phyloP scores from a whole-genome alignment of 2,329 filamentous ascomycete genomes.

The Aspergillus sp. region DNA sequence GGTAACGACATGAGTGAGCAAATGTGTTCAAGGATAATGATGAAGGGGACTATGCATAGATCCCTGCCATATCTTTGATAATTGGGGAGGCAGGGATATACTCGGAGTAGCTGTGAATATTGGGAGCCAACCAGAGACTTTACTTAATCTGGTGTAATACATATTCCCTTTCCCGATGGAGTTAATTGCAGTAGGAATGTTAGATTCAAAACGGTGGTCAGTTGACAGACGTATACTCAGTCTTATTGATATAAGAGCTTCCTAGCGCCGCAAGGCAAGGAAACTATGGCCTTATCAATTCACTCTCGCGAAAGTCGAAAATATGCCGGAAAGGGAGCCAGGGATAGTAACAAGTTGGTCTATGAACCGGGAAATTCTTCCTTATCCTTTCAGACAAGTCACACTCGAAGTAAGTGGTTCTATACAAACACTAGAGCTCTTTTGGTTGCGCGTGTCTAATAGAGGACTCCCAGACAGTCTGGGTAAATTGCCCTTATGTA shows the following conservation, averaged over 20 bases:
- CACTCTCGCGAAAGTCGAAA: neutral
- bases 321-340: neutral
- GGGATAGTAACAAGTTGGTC: neutral
- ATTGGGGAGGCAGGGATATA: neutral
- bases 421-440: neutral
- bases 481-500: neutral
- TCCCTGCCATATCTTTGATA: neutral
- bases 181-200: too few relatives aligned
- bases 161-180: neutral
- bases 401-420: neutral
- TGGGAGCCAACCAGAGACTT: neutral
- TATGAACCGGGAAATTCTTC: neutral
- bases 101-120: neutral
- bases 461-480: neutral
- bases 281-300: neutral
- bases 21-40: too few relatives aligned
- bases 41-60: too few relatives aligned
- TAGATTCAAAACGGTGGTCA: neutral
- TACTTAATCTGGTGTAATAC: neutral
- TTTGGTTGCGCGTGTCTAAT: neutral
- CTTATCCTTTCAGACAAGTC: neutral
- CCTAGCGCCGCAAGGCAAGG: neutral
- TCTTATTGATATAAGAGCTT: neutral
- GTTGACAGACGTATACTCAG: neutral
- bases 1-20: too few relatives aligned